Percentiles rank a stretch among this genome's conserved stretches.
These are phyloP conservation scores for Kodamaea fukazawae DNA, from an alignment of 805 yeast genomes.

Conservation along the genomic window DNA sequence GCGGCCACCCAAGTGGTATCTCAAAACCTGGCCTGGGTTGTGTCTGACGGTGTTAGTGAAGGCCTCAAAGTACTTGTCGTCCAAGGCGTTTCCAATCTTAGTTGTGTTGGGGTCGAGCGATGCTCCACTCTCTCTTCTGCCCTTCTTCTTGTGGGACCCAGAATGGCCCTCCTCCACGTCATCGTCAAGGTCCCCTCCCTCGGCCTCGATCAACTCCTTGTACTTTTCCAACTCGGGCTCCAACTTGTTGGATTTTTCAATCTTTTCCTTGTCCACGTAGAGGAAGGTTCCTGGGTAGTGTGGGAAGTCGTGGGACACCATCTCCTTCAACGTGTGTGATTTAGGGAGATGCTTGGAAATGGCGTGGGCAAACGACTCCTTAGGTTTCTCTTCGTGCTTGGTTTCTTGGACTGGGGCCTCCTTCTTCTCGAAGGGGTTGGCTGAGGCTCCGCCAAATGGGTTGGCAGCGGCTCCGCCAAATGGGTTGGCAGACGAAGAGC, in stretches of 20 bases:
- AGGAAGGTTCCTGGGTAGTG: slow-evolving; percentile 64
- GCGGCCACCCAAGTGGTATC: slow-evolving; percentile 77
- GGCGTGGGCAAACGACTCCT: slow-evolving; percentile 5
- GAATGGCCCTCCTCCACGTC: slow-evolving; percentile 25
- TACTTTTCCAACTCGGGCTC: slow-evolving; percentile 51
- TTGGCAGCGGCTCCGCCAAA: slow-evolving; percentile 23
- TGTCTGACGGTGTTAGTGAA: slow-evolving; percentile 73
- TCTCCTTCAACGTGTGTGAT: slow-evolving; percentile 5
- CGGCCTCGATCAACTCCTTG: slow-evolving; percentile 51
- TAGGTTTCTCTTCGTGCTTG: slow-evolving; percentile 10
- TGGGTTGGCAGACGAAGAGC: slow-evolving; percentile 20
- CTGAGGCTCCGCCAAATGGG: slow-evolving; percentile 7
- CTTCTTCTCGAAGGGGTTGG: slow-evolving; percentile 7
- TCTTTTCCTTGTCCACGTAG: slow-evolving; percentile 69
- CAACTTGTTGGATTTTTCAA: slow-evolving; percentile 46
- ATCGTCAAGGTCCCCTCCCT: slow-evolving; percentile 36
- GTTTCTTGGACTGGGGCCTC: not conserved
- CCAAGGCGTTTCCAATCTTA: slow-evolving; percentile 51
- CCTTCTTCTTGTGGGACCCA: slow-evolving; percentile 6
- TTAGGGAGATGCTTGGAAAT: slow-evolving; percentile 12
- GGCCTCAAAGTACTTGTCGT: slow-evolving; percentile 75
- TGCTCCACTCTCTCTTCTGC: slow-evolving; percentile 14
- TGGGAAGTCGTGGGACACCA: slow-evolving; percentile 33
- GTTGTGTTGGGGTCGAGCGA: slow-evolving; percentile 20
- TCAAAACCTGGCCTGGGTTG: slow-evolving; percentile 81